A percentile compares a stretch with the other conserved stretches of the same genome.
These are phyloP conservation scores for Pseudozyma sp. DNA, from an alignment of 1,284 basidiomycete species.

Conservation along the genomic window DNA sequence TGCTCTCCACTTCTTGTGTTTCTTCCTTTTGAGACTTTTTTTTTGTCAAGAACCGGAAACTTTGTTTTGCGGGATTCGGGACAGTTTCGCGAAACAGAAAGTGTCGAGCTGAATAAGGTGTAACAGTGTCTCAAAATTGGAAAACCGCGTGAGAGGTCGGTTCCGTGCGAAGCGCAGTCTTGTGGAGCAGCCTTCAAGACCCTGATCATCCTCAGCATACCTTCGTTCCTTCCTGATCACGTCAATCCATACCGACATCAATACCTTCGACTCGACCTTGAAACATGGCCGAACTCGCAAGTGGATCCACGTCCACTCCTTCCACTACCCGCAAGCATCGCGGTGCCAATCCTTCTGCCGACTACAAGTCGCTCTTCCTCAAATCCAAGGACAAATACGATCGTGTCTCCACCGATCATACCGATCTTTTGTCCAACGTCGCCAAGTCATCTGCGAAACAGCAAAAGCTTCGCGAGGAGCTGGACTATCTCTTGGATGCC, in stretches of 20 bases:
- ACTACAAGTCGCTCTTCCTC: slow-evolving; percentile 53
- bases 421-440: slow-evolving; percentile 37
- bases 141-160: slow-evolving; percentile 8
- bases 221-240: slow-evolving; percentile 1
- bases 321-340: slow-evolving; percentile 21
- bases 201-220: slow-evolving; percentile 2
- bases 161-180: slow-evolving; percentile 23
- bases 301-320: slow-evolving; percentile 8
- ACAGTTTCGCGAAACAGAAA: background rate
- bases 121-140: slow-evolving; percentile 12
- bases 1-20: slow-evolving; percentile 13
- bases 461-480: slow-evolving; percentile 46
- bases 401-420: slow-evolving; percentile 48
- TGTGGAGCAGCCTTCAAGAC: slow-evolving; percentile 8
- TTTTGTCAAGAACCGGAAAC: background rate
- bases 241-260: background rate
- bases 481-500: slow-evolving; percentile 49
- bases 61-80: slow-evolving; percentile 4
- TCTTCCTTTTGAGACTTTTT: slow-evolving; percentile 2
- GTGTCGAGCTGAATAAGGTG: background rate
- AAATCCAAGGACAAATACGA: slow-evolving; percentile 57
- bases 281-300: slow-evolving; percentile 34
- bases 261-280: background rate
- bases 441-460: slow-evolving; percentile 41
- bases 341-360: slow-evolving; percentile 46